These are phyloP conservation scores for Aspergillus sergii DNA, from an alignment of 2,329 filamentous ascomycete species.

Conservation along the genomic window DNA sequence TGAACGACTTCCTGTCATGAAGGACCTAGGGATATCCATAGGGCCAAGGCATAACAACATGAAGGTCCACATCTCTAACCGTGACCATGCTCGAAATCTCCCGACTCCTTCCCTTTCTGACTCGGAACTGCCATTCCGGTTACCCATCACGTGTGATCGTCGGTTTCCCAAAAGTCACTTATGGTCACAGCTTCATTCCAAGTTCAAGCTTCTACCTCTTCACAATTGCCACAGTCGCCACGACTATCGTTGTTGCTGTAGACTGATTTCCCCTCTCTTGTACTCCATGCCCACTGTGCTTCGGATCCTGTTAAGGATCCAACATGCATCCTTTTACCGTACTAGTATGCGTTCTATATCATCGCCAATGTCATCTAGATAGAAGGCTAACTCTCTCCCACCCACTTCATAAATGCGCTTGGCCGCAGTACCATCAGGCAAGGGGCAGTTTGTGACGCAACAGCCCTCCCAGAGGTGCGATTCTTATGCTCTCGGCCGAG, in stretches of 20 bases:
- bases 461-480: neutral
- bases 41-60: neutral
- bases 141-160: constrained; percentile 1
- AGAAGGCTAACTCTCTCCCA: neutral
- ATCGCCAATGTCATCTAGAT: neutral
- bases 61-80: neutral
- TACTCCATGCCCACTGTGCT: neutral
- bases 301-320: neutral
- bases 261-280: neutral
- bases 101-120: neutral
- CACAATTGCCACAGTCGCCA: neutral
- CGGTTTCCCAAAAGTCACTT: neutral
- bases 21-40: neutral
- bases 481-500: neutral
- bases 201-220: neutral
- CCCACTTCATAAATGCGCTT: neutral
- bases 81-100: neutral
- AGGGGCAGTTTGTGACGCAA: neutral
- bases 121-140: neutral
- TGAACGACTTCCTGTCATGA: neutral
- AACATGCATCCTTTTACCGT: neutral
- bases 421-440: neutral
- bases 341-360: neutral
- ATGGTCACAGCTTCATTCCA: neutral
- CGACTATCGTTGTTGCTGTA: neutral